phyloP scores from a whole-genome alignment of 148 eudicot genomes.

The Camellia granthamiana region DNA sequence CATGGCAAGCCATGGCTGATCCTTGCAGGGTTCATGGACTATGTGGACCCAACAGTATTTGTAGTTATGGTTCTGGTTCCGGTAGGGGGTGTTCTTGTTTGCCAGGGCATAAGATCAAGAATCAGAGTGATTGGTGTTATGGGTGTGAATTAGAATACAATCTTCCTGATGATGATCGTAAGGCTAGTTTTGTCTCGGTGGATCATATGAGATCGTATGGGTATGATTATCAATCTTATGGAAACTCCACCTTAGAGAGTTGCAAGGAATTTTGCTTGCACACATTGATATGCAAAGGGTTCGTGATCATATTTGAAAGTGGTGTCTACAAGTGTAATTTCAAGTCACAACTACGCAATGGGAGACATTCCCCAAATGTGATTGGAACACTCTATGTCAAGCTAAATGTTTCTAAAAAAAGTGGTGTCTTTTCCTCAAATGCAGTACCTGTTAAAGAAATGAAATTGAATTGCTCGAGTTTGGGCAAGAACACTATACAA shows the following conservation, averaged over 20 bases:
- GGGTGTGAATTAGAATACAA: slow-evolving; percentile 31
- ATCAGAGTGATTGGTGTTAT: slow-evolving; percentile 29
- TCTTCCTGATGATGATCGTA: neutral
- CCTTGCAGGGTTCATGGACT: too few relatives aligned
- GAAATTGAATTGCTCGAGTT: too few relatives aligned
- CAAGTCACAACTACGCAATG: slow-evolving; percentile 23
- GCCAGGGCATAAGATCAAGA: slow-evolving; percentile 35
- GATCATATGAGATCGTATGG: slow-evolving; percentile 26
- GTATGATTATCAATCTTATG: neutral
- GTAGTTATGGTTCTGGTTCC: too few relatives aligned
- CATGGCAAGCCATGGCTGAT: too few relatives aligned
- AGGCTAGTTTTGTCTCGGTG: slow-evolving; percentile 16
- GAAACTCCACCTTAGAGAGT: slow-evolving; percentile 13
- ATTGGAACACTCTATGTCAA: too few relatives aligned
- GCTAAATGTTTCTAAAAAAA: too few relatives aligned
- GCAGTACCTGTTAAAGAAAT: too few relatives aligned
- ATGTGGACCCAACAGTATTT: too few relatives aligned
- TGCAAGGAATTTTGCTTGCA: slow-evolving; percentile 29
- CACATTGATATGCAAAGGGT: slow-evolving; percentile 27
- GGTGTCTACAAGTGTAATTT: slow-evolving; percentile 25
- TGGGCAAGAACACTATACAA: too few relatives aligned
- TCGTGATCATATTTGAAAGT: slow-evolving; percentile 18
- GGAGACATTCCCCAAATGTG: too few relatives aligned
- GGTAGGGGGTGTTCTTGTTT: slow-evolving; percentile 26
- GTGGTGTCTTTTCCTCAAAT: too few relatives aligned